A percentile compares a stretch with the other conserved stretches of the same genome.
Conservation (phyloP, 441 rosid genomes). For the Pelargonium fulgidum region DNA sequence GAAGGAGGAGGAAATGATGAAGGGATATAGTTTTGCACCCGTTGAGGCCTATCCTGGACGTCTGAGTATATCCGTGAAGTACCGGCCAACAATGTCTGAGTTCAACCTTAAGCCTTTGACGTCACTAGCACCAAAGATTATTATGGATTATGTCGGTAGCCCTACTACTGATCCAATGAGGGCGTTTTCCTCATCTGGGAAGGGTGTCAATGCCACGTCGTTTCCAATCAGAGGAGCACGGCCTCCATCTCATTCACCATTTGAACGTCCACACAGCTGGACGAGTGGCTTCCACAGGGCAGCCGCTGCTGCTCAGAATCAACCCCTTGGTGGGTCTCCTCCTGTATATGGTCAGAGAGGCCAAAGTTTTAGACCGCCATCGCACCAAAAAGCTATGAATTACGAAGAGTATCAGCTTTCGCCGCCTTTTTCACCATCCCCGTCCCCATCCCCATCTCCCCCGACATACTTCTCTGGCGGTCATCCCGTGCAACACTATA, state of each 20-base stretch:
- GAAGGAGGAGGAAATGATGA: slow-evolving; percentile 50
- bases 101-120: slow-evolving; percentile 57
- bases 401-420: slow-evolving; percentile 72
- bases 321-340: slow-evolving; percentile 43
- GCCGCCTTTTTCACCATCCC: slow-evolving; percentile 81
- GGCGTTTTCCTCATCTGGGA: slow-evolving; percentile 61
- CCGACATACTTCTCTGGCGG: slow-evolving; percentile 40
- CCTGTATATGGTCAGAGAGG: slow-evolving; percentile 40
- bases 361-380: slow-evolving; percentile 34
- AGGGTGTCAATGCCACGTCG: slow-evolving; percentile 46
- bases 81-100: slow-evolving; percentile 55
- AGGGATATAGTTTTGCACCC: slow-evolving; percentile 53
- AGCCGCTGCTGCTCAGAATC: slow-evolving; percentile 40
- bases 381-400: slow-evolving; percentile 29
- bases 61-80: slow-evolving; percentile 56
- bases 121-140: slow-evolving; percentile 65
- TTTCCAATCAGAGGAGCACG: slow-evolving; percentile 47
- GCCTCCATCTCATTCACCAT: slow-evolving; percentile 42
- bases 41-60: slow-evolving; percentile 74
- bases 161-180: slow-evolving; percentile 75
- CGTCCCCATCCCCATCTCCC: slow-evolving; percentile 63
- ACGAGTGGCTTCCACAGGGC: slow-evolving; percentile 71
- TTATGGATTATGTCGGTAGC: slow-evolving; percentile 77
- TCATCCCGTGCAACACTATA: slow-evolving; percentile 36
- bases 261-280: slow-evolving; percentile 85